Percentiles rank a stretch among this genome's conserved stretches.
These are phyloP conservation scores for Fusarium illudens DNA, from an alignment of 2,329 filamentous ascomycete genomes.

Conservation along the genomic window DNA sequence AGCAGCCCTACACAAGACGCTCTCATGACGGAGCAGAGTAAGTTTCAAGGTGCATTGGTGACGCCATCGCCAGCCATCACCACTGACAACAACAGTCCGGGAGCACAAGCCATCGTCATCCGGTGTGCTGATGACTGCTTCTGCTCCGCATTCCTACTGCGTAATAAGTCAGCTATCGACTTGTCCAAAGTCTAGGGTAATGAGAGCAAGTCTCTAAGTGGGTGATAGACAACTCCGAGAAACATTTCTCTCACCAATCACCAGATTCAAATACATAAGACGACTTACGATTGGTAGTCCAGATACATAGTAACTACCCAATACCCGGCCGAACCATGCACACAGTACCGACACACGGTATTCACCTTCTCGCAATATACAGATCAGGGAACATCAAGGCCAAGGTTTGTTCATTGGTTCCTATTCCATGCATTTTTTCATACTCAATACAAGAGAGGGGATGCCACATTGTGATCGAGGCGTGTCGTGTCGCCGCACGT, in stretches of 20 bases:
- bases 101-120: background rate
- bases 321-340: no score
- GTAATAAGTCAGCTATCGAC: background rate
- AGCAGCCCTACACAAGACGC: background rate
- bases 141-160: background rate
- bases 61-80: background rate
- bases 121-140: background rate
- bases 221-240: background rate
- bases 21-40: background rate
- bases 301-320: no score
- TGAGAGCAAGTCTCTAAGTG: background rate
- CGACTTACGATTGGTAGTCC: background rate
- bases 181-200: background rate
- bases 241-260: background rate
- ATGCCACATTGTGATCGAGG: conserved; percentile 46
- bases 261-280: background rate
- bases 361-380: no score
- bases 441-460: conserved; percentile 52
- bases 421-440: conserved; percentile 30
- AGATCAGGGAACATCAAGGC: no score
- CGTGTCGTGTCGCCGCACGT: conserved; percentile 40
- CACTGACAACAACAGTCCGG: background rate
- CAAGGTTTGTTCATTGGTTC: conserved; percentile 17
- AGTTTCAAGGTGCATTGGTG: background rate
- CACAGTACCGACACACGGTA: no score